phyloP scores from a whole-genome alignment of 257 asterid genomes.

The Coffea canephora region DNA sequence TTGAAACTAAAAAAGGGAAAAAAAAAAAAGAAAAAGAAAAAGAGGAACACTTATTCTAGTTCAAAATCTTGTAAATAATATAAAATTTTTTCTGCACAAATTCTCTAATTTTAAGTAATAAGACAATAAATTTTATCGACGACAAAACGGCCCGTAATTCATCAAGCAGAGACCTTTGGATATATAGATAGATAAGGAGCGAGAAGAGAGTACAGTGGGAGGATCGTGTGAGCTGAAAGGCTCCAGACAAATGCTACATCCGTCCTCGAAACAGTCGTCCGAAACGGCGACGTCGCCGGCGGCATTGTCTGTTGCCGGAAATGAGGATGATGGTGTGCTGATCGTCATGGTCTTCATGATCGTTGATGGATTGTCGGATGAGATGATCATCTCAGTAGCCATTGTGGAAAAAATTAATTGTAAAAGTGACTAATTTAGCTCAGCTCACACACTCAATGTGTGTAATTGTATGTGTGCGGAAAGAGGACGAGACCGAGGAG shows the following conservation, averaged over 20 bases:
- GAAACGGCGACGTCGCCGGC: neutral
- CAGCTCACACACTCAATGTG: neutral
- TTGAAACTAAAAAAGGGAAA: no score
- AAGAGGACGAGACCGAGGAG: constrained; percentile 26
- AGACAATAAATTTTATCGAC: no score
- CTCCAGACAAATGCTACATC: constrained; percentile 38
- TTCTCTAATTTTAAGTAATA: no score
- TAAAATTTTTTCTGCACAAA: no score
- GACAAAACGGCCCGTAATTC: no score
- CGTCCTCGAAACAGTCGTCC: constrained; percentile 52
- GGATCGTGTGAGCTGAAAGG: constrained; percentile 30
- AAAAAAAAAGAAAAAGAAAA: no score
- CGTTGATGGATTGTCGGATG: constrained; percentile 10
- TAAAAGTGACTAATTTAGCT: neutral
- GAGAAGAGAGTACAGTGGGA: constrained; percentile 18
- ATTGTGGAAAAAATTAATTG: neutral
- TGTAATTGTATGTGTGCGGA: constrained; percentile 3
- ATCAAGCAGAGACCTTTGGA: no score
- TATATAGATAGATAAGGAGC: neutral
- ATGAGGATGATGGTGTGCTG: constrained; percentile 9
- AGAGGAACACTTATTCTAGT: no score
- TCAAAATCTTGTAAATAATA: no score
- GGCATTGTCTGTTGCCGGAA: neutral
- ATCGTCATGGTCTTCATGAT: neutral
- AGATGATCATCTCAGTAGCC: constrained; percentile 21